These are phyloP conservation scores for Suhomyces pyralidae DNA, from an alignment of 805 yeast species.

Conservation along the genomic window DNA sequence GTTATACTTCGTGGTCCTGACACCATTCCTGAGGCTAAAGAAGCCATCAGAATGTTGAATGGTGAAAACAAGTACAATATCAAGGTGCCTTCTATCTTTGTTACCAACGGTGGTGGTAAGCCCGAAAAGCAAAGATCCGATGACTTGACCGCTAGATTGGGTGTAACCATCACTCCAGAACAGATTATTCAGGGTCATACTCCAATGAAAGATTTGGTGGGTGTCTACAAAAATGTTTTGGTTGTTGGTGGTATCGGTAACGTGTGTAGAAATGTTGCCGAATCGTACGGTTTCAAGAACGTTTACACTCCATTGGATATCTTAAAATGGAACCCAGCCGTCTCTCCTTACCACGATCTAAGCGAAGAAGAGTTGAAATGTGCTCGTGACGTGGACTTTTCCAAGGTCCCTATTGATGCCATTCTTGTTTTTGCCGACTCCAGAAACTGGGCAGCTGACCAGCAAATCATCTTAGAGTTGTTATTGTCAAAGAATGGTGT, in stretches of 20 bases:
- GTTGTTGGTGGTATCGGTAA: conserved; percentile 91
- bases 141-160: conserved; percentile 63
- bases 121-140: conserved; percentile 72
- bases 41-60: conserved; percentile 68
- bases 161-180: conserved; percentile 59
- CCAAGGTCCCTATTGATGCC: conserved; percentile 68
- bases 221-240: conserved; percentile 64
- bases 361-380: conserved; percentile 66
- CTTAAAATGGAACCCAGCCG: conserved; percentile 83
- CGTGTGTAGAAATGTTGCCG: conserved; percentile 78
- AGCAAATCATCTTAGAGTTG: conserved; percentile 82
- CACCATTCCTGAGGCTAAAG: conserved; percentile 75
- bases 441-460: conserved; percentile 90
- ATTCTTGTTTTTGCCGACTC: conserved; percentile 89
- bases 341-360: conserved; percentile 76
- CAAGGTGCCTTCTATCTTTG: conserved; percentile 77
- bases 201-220: conserved; percentile 82
- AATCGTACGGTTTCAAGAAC: conserved; percentile 76
- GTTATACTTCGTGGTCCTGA: conserved; percentile 83
- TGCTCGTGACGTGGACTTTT: conserved; percentile 60
- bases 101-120: conserved; percentile 92
- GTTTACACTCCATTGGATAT: conserved; percentile 81
- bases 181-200: conserved; percentile 94
- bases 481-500: conserved; percentile 72
- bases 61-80: conserved; percentile 77